Evolutionary conservation across 345 rosid species (phyloP).

Genomic region (Eucalyptus sp.): DNA sequence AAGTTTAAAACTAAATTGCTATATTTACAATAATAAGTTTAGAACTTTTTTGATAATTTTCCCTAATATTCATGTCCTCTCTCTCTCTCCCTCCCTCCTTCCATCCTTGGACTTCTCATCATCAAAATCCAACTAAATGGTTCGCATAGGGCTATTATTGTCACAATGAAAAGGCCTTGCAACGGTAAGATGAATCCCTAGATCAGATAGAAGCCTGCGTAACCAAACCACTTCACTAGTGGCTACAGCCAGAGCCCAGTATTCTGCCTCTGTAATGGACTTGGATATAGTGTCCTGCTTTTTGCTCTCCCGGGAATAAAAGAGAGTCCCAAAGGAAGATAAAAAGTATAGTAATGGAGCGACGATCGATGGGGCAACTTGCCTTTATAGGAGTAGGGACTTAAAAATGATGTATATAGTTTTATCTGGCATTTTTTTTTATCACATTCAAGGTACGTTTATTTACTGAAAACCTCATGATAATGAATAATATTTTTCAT

Average conservation of each 20-base stretch:
- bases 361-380: no score
- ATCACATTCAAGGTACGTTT: not conserved
- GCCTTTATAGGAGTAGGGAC: no score
- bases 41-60: no score
- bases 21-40: no score
- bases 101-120: not conserved
- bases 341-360: no score
- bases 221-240: not conserved
- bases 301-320: not conserved
- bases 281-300: not conserved
- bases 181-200: not conserved
- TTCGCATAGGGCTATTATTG: not conserved
- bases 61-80: not conserved
- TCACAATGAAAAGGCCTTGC: not conserved
- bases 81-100: accelerated
- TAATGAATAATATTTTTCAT: not conserved
- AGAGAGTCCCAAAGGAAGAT: not conserved
- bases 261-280: not conserved
- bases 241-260: not conserved
- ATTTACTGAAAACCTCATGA: not conserved
- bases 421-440: no score
- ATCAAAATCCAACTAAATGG: not conserved
- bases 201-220: not conserved
- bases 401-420: no score
- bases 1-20: accelerated